phyloP scores from a whole-genome alignment of 768 basidiomycete genomes.

The Lentinula sp. region DNA sequence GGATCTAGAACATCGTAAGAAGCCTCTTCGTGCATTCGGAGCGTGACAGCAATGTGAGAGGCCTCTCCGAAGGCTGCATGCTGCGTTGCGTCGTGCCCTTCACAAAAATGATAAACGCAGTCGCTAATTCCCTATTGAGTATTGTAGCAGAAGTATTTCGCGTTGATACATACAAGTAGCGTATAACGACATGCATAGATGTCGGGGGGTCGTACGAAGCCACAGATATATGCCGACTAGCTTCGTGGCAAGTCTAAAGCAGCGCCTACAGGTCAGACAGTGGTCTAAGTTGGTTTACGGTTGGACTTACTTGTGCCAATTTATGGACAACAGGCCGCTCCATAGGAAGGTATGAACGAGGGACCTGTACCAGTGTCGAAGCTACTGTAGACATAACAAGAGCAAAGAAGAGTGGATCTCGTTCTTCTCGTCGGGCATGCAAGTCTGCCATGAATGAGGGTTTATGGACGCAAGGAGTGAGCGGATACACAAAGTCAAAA shows the following conservation, averaged over 20 bases:
- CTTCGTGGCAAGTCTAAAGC: conserved; percentile 66
- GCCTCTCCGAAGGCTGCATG: conserved; percentile 88
- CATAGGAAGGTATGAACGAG: conserved; percentile 84
- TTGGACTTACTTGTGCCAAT: conserved; percentile 48
- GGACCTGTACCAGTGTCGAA: conserved; percentile 83
- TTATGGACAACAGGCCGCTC: conserved; percentile 79
- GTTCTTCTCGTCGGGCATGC: conserved; percentile 71
- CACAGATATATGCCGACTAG: conserved; percentile 74
- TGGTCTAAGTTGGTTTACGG: conserved; percentile 3
- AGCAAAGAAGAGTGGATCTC: conserved; percentile 86
- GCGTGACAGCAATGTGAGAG: conserved; percentile 73
- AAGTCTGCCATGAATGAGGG: conserved; percentile 92
- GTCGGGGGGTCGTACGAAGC: conserved; percentile 80
- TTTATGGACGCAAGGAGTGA: conserved; percentile 88
- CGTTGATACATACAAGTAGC: conserved; percentile 67
- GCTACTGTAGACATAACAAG: conserved; percentile 87
- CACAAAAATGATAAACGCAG: conserved; percentile 83
- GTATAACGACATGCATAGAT: conserved; percentile 79
- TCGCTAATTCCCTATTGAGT: conserved; percentile 39
- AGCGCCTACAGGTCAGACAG: not conserved
- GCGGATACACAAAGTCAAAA: conserved; percentile 90
- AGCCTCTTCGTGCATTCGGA: conserved; percentile 82
- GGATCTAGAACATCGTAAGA: conserved; percentile 80
- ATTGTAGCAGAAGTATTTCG: not conserved
- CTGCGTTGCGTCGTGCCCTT: conserved; percentile 81